A percentile compares a stretch with the other conserved stretches of the same genome.
Evolutionary conservation across 257 asterid genomes (phyloP).

Genomic region (Ophiorrhiza pumila): DNA sequence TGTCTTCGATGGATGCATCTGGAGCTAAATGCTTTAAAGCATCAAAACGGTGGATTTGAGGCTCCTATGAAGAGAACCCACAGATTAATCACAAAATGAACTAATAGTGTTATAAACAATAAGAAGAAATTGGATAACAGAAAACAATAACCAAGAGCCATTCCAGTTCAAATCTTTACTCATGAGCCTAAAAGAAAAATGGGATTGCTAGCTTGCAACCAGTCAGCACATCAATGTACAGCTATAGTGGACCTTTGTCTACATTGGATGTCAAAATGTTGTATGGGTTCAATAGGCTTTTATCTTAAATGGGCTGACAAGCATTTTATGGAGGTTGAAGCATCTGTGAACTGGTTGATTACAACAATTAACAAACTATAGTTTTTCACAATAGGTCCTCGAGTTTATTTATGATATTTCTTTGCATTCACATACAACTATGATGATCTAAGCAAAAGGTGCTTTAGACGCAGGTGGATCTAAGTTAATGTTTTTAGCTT

Average conservation of each 20-base stretch:
- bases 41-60: slow-evolving; percentile 66
- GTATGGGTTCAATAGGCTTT: neutral
- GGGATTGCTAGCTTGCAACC: neutral
- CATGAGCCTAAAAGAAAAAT: neutral
- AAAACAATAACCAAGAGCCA: neutral
- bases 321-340: neutral
- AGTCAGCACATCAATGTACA: neutral
- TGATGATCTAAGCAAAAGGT: neutral
- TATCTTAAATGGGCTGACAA: neutral
- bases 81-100: slow-evolving; percentile 15
- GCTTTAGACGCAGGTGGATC: neutral
- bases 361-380: too few relatives aligned
- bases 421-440: neutral
- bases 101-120: neutral
- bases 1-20: slow-evolving; percentile 55
- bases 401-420: neutral
- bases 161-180: neutral
- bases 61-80: slow-evolving; percentile 53
- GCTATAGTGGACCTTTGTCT: neutral
- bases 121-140: neutral
- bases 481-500: neutral
- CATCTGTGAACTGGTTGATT: neutral
- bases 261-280: neutral
- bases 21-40: slow-evolving; percentile 70
- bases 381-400: neutral